Conservation (phyloP, 139 green algal genomes). For the Nannochloris sp. region DNA sequence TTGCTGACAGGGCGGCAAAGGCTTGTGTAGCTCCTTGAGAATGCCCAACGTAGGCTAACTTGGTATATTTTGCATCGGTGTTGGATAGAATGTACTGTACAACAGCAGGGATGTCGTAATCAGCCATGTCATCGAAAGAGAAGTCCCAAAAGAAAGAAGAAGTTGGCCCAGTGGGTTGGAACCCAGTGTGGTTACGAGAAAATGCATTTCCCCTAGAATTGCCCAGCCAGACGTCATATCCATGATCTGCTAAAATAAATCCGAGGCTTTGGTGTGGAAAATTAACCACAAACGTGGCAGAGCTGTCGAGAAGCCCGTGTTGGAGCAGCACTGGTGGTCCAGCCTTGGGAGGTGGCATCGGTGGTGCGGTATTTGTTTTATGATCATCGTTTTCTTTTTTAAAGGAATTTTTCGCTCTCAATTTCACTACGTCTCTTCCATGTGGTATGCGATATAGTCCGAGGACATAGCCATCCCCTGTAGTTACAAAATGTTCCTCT, state of each 20-base stretch:
- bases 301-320: slow-evolving; percentile 68
- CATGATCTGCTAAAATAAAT: slow-evolving; percentile 70
- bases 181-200: slow-evolving; percentile 44
- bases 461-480: slow-evolving; percentile 79
- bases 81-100: slow-evolving; percentile 42
- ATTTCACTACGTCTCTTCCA: neutral
- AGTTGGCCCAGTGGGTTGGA: slow-evolving; percentile 25
- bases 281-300: slow-evolving; percentile 65
- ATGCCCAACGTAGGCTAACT: slow-evolving; percentile 28
- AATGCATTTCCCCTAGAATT: slow-evolving; percentile 53
- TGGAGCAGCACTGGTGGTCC: slow-evolving; percentile 61
- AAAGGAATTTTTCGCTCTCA: neutral
- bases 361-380: neutral
- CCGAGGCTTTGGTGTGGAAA: slow-evolving; percentile 48
- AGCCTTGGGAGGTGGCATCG: neutral
- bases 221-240: slow-evolving; percentile 16
- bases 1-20: slow-evolving; percentile 43
- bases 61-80: slow-evolving; percentile 35
- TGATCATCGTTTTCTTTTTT: neutral
- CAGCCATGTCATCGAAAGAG: slow-evolving; percentile 53
- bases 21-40: slow-evolving; percentile 56
- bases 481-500: slow-evolving; percentile 61
- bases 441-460: slow-evolving; percentile 72
- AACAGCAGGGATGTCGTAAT: slow-evolving; percentile 56
- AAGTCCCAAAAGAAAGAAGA: slow-evolving; percentile 48